Evolutionary conservation across 805 yeast genomes (phyloP).

Genomic region (Metschnikowia continentalis): DNA sequence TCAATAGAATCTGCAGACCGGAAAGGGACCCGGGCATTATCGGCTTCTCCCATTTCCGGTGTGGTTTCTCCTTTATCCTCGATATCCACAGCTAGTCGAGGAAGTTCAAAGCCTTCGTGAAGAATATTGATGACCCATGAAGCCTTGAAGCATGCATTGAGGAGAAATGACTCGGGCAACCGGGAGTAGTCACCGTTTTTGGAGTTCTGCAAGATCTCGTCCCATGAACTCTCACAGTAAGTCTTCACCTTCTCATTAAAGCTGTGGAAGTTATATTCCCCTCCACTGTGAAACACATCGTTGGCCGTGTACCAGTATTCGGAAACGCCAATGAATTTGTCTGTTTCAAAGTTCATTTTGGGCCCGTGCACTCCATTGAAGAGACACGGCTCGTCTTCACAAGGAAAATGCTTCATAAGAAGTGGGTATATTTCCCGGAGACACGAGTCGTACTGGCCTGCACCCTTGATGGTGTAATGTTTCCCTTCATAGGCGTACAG

Average conservation of each 20-base stretch:
- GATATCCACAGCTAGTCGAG: conserved; percentile 58
- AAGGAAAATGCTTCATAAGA: conserved; percentile 72
- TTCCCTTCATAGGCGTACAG: conserved; percentile 46
- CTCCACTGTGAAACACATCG: conserved; percentile 85
- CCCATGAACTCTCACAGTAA: conserved; percentile 80
- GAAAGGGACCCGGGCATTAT: conserved; percentile 53
- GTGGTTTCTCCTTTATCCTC: conserved; percentile 12
- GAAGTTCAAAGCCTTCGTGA: conserved; percentile 90
- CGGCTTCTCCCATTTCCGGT: conserved; percentile 19
- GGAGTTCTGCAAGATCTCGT: conserved; percentile 42
- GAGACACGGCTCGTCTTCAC: conserved; percentile 83
- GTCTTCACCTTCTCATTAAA: conserved; percentile 63
- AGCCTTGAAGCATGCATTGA: conserved; percentile 88
- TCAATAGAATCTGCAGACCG: conserved; percentile 76
- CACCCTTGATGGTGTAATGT: conserved; percentile 56
- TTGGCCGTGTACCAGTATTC: conserved; percentile 98
- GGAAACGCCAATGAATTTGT: conserved; percentile 87
- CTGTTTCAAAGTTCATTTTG: conserved; percentile 68
- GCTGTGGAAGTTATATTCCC: conserved; percentile 72
- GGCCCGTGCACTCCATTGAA: conserved; percentile 97
- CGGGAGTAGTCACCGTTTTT: conserved; percentile 56
- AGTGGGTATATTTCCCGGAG: conserved; percentile 69
- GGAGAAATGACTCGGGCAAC: conserved; percentile 49
- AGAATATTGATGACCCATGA: conserved; percentile 87
- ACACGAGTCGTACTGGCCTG: conserved; percentile 78